Percentiles rank a stretch among this genome's conserved stretches.
phyloP scores from a whole-genome alignment of 1,139 yeast species.

The Pichia sp. region DNA sequence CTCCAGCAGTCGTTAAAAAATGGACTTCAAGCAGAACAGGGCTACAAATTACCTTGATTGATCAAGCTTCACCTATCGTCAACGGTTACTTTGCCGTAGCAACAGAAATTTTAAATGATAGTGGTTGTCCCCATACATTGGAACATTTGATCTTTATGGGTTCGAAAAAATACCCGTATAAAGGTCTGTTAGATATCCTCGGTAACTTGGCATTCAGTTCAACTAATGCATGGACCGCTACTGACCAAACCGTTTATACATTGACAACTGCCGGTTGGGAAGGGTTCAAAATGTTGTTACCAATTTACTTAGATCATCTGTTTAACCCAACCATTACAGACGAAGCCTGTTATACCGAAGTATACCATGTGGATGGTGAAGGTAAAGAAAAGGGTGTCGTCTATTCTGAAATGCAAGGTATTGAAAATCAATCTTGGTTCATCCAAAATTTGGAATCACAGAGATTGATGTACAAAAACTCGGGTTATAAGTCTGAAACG shows the following conservation, averaged over 20 bases:
- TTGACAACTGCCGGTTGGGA: conserved; percentile 94
- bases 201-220: conserved; percentile 80
- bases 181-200: conserved; percentile 80
- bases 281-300: conserved; percentile 77
- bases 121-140: conserved; percentile 93
- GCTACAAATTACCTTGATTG: conserved; percentile 65
- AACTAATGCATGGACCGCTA: conserved; percentile 97
- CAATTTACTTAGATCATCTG: conserved; percentile 85
- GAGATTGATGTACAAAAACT: conserved; percentile 48
- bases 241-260: conserved; percentile 93
- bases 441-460: conserved; percentile 57
- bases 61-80: conserved; percentile 83
- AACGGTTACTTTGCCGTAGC: conserved; percentile 94
- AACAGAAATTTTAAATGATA: conserved; percentile 77
- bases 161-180: conserved; percentile 78
- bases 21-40: conserved; percentile 79
- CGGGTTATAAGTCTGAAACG: conserved; percentile 89
- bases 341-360: conserved; percentile 89
- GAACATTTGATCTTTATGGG: conserved; percentile 97
- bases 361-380: conserved; percentile 85
- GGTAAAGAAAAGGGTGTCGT: conserved; percentile 96
- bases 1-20: conserved; percentile 55
- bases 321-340: conserved; percentile 81
- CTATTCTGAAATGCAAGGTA: conserved; percentile 95
- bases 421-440: conserved; percentile 74